Percentiles rank a stretch among this genome's conserved stretches.
phyloP scores from a whole-genome alignment of 768 basidiomycete genomes.

The Phanerochaete sordida region DNA sequence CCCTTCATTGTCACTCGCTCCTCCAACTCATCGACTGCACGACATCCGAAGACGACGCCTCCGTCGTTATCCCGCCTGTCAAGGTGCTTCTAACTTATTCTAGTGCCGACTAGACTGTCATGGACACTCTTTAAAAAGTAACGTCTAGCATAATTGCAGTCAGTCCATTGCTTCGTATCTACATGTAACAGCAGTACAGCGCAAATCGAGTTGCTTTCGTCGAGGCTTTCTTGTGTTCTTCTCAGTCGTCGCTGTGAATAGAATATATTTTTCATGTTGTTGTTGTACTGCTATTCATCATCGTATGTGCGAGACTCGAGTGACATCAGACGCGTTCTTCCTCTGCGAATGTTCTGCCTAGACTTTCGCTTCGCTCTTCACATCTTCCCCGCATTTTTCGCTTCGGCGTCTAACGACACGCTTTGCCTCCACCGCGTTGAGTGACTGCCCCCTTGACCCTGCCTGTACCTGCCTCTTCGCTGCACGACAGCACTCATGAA shows the following conservation, averaged over 20 bases:
- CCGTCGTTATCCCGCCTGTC: background rate
- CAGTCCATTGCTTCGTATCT: slow-evolving; percentile 19
- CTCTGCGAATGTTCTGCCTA: too few relatives aligned
- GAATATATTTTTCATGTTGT: background rate
- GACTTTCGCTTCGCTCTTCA: too few relatives aligned
- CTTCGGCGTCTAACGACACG: background rate
- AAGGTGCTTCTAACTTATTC: slow-evolving; percentile 13
- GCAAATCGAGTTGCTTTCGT: slow-evolving; percentile 16
- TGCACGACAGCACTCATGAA: slow-evolving; percentile 3
- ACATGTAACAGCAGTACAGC: slow-evolving; percentile 16
- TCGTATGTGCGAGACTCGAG: slow-evolving; percentile 2
- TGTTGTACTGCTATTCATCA: background rate
- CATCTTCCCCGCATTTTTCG: background rate
- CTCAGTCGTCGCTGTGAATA: slow-evolving; percentile 4
- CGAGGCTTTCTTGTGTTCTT: slow-evolving; percentile 5
- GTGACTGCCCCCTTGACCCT: too few relatives aligned
- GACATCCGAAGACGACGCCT: slow-evolving; percentile 2
- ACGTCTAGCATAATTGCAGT: slow-evolving; percentile 27
- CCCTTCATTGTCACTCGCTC: background rate
- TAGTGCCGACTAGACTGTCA: slow-evolving; percentile 25
- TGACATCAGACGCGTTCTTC: background rate
- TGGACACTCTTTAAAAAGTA: slow-evolving; percentile 29
- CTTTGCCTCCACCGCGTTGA: too few relatives aligned
- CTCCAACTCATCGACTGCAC: background rate
- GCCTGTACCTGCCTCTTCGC: background rate